Evolutionary conservation across 192 early-diverging fungal species (phyloP), one percentile per base, ranked within the genome.

Genomic region (Linnemannia schmuckeri): DNA sequence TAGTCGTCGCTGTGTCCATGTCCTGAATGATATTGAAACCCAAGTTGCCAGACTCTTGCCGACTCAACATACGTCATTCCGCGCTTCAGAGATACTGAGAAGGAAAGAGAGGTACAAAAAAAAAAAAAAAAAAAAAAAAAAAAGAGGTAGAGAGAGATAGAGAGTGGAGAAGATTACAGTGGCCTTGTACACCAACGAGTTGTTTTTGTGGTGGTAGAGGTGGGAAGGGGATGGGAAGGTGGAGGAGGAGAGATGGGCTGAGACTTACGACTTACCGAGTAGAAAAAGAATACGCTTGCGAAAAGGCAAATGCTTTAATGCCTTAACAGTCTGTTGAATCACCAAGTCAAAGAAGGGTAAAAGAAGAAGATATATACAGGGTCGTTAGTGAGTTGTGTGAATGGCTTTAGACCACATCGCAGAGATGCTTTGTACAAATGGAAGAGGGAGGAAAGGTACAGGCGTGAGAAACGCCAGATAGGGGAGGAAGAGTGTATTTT

Each of bases 241-340:
- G 54, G 22, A 61, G 57, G 27, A 35, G n/a, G 61, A 22, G 61
- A 4, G 10, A 30, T 33, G 30, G 12, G 33, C 9, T 6, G 12
- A 33, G 61, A 66, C 61, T 66, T 66, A 66, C 61, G 61, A 66
- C 61, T 66, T 66, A 66, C 61, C 8, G 61, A 66, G 61, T 66
- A 30, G n/a, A 66, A 30, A 30, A 66, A 15, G 27, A 12, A n/a
- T 20, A 4, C 27, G 10, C 61, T 66, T 66, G 30, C 27, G 47
- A 27, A 57, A 30, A 27, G 55, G 55, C 13, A 33, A 15, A 35
- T 66, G 61, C 27, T 33, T 9, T 33, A 33, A 0, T 52, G 49
- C 49, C 20, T 52, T 52, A 18, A 52, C 5, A 17, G 49, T 52
- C 49, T 52, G 49, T 24, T 66, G 8, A 24, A 10, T 27, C 10